Conservation (phyloP, 192 early-diverging fungal genomes). For the Coemansia sp. region DNA sequence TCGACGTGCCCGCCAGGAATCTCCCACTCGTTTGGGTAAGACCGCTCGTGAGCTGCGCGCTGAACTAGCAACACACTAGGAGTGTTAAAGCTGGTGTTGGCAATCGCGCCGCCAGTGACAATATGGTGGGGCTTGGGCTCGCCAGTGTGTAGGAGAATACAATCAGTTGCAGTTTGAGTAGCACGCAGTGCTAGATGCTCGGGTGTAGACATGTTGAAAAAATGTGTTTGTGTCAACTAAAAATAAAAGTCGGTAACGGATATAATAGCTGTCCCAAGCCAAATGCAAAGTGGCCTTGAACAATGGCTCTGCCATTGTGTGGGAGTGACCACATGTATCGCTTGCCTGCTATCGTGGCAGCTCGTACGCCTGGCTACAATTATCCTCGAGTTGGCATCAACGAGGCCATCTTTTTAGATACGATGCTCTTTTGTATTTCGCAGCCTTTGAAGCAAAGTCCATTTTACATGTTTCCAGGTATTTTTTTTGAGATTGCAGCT, state of each 20-base stretch:
- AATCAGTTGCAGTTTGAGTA: conserved; percentile 11
- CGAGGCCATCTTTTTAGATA: too few relatives aligned
- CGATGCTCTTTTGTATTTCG: too few relatives aligned
- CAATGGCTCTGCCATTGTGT: too few relatives aligned
- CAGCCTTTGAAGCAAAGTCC: too few relatives aligned
- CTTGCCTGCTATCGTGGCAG: too few relatives aligned
- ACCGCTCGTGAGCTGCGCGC: conserved; percentile 40
- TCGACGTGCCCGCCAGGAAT: conserved; percentile 53
- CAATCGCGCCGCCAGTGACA: conserved; percentile 44
- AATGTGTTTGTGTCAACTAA: neutral
- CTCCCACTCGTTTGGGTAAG: conserved; percentile 53
- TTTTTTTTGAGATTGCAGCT: too few relatives aligned
- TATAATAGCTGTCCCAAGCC: neutral
- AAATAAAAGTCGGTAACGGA: neutral
- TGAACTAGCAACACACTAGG: conserved; percentile 46
- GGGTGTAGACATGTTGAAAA: neutral
- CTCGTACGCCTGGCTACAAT: too few relatives aligned
- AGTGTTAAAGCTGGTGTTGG: neutral
- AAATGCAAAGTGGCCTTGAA: too few relatives aligned
- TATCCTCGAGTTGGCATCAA: too few relatives aligned
- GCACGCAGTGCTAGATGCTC: conserved; percentile 7
- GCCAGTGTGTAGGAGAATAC: neutral
- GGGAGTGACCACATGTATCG: too few relatives aligned
- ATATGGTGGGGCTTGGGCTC: conserved; percentile 31
- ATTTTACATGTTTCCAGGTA: too few relatives aligned